Evolutionary conservation across 768 basidiomycete species (phyloP), one percentile per base, ranked within the genome.

Genomic region (Fomitopsis serialis): DNA sequence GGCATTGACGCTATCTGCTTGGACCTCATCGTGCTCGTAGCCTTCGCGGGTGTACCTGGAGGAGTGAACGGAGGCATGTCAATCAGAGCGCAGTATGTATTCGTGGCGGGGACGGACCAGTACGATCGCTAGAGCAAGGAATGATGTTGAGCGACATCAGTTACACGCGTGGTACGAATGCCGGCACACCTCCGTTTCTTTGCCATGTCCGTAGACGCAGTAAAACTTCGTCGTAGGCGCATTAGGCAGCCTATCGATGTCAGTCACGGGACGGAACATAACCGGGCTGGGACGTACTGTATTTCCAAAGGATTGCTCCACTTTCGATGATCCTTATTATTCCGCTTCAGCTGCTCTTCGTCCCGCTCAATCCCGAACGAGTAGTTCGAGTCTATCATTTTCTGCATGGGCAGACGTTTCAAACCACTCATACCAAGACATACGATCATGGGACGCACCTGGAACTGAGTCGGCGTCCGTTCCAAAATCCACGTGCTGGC

Each of bases 131-230:
- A 48, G 52, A 22, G 22, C 43, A 42, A n/a, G 37, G 52, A 37
- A 53, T 5, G 7, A 15, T n/a, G 7, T 4, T 6, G 8, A 45
- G 9, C 35, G 36, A 19, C 9, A 23, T n/a, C n/a, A 37, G 48
- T 40, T 2, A 24, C 21, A 27, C 35, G 19, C 13, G 8, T 23
- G n/a, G 11, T 4, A 49, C 34, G n/a, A 15, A 4, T 48, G 32
- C n/a, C 23, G n/a, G 52, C 78, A 58, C 36, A 84, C 89, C 79
- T 97, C 94, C 0, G 94, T 99, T 61, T 94, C 89, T 65, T 98
- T 98, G 19, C 96, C 96, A 59, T 92, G 87, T 0, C 96, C 96
- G 71, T 98, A 98, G 2, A 94, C 81, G 58, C 95, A 98, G 67
- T 85, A 89, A 25, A 96, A 85, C 64, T 87, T 91, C 85, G 97